Conservation (phyloP, 140 eudicot species). For the Stevia rebaudiana region DNA sequence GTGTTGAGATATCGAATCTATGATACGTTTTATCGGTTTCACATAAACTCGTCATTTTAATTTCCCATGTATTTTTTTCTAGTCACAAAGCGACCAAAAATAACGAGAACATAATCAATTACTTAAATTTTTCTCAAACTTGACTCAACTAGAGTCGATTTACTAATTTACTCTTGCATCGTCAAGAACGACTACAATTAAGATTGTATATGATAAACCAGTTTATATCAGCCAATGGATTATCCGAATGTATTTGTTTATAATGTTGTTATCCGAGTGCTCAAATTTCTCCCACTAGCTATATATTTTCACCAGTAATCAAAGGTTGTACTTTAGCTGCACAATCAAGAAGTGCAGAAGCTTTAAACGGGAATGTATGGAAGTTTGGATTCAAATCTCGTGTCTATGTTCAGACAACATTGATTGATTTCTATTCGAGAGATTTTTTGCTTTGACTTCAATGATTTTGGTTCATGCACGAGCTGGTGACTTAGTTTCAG, state of each 20-base stretch:
- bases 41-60: too few species aligned
- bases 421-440: conserved; percentile 58
- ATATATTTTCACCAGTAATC: conserved; percentile 48
- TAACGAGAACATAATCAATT: conserved; percentile 14
- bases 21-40: too few species aligned
- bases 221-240: conserved; percentile 43
- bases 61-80: conserved; percentile 2
- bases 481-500: conserved; percentile 54
- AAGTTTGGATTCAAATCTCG: conserved; percentile 50
- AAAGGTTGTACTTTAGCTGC: conserved; percentile 42
- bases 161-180: conserved; percentile 43
- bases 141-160: conserved; percentile 38
- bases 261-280: conserved; percentile 54
- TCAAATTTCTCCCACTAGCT: conserved; percentile 50
- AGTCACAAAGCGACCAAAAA: neutral
- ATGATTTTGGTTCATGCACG: conserved; percentile 45
- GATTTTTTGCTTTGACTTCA: conserved; percentile 50
- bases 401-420: conserved; percentile 48
- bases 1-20: too few species aligned
- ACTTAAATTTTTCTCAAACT: conserved; percentile 37
- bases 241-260: conserved; percentile 58
- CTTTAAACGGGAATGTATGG: conserved; percentile 53
- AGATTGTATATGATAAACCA: conserved; percentile 61
- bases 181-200: conserved; percentile 45
- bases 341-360: conserved; percentile 37